These are phyloP conservation scores for Teunomyces atbi DNA, from an alignment of 805 yeast genomes.

Conservation along the genomic window DNA sequence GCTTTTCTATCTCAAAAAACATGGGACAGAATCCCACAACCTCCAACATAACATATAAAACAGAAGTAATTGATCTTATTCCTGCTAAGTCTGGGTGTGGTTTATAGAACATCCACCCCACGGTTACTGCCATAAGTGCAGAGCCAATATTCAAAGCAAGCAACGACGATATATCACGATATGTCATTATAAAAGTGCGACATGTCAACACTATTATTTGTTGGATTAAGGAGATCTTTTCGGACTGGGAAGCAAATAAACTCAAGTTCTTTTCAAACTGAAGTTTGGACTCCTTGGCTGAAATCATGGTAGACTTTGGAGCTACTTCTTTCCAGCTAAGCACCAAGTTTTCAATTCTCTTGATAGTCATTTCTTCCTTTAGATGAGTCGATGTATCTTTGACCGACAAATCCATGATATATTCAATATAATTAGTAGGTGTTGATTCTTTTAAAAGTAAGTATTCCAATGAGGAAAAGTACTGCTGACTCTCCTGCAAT, in stretches of 20 bases:
- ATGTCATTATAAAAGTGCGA: constrained; percentile 18
- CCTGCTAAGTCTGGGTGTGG: constrained; percentile 21
- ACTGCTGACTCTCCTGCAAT: constrained; percentile 14
- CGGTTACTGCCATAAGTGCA: constrained; percentile 13
- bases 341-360: constrained; percentile 11
- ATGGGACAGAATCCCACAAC: constrained; percentile 25
- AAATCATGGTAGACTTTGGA: not conserved
- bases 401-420: constrained; percentile 13
- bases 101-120: constrained; percentile 25
- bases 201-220: constrained; percentile 19
- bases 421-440: constrained; percentile 9
- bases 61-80: constrained; percentile 21
- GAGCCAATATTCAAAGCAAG: constrained; percentile 21
- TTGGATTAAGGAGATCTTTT: constrained; percentile 17
- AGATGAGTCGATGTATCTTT: constrained; percentile 12
- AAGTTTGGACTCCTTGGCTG: constrained; percentile 11
- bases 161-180: constrained; percentile 19
- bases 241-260: constrained; percentile 12
- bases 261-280: constrained; percentile 1
- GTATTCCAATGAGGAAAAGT: constrained; percentile 11
- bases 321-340: constrained; percentile 8
- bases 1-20: constrained; percentile 21
- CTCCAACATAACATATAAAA: constrained; percentile 22
- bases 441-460: constrained; percentile 3
- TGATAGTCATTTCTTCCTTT: constrained; percentile 7